phyloP scores from a whole-genome alignment of 306 rosid genomes.

The Adenanthera pavonina region DNA sequence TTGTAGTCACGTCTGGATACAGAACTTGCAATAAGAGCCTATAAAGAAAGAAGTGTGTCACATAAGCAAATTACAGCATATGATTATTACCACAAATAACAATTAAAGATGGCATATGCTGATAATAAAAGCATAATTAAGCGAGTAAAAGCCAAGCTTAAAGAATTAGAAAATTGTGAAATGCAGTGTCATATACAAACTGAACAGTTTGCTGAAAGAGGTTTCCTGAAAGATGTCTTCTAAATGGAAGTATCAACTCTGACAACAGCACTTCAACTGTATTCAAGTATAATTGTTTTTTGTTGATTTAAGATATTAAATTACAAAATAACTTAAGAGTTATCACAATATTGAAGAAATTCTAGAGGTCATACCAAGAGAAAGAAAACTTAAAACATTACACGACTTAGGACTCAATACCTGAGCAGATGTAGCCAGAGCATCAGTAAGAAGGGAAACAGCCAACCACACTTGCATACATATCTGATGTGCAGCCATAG shows the following conservation, averaged over 20 bases:
- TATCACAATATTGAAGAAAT: conserved; percentile 28
- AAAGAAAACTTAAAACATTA: conserved; percentile 23
- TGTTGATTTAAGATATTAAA: conserved; percentile 29
- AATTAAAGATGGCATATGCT: not conserved
- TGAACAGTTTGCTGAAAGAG: conserved; percentile 14
- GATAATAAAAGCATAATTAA: conserved; percentile 8
- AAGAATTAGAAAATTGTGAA: not conserved
- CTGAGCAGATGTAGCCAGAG: conserved; percentile 88
- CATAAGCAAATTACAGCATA: conserved; percentile 32
- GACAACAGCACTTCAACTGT: conserved; percentile 12
- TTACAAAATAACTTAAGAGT: conserved; percentile 28
- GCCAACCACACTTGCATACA: conserved; percentile 98
- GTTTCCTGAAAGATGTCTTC: conserved; percentile 22
- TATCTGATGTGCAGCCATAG: conserved; percentile 99
- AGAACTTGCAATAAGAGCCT: conserved; percentile 92
- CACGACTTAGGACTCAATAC: conserved; percentile 45
- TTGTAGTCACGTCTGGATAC: conserved; percentile 79
- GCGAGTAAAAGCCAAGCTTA: conserved; percentile 11
- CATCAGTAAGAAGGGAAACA: conserved; percentile 93
- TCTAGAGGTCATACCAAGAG: conserved; percentile 24
- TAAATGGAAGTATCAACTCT: conserved; percentile 1
- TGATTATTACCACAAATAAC: not conserved
- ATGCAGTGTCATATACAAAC: conserved; percentile 9
- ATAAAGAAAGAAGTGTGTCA: conserved; percentile 35
- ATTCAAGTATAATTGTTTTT: conserved; percentile 28